Conservation (phyloP, 108 stramenopile species). For the Chaetoceros tenuissimus region DNA sequence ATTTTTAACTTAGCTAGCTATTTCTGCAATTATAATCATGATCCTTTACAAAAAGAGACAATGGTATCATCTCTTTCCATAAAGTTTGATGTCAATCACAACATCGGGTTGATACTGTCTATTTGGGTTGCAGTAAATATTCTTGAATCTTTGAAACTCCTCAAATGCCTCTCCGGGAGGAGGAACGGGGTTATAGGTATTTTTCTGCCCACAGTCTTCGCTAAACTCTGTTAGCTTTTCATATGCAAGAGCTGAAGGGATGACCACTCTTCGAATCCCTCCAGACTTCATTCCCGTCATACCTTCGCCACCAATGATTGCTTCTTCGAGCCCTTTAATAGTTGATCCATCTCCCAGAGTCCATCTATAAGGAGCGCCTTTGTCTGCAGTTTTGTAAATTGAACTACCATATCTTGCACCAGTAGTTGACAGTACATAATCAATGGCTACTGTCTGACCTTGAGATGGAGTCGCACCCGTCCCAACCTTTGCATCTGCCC, state of each 20-base stretch:
- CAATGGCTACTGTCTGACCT: conserved; percentile 45
- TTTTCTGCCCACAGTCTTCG: conserved; percentile 38
- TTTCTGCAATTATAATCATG: background rate
- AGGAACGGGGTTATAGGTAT: conserved; percentile 51
- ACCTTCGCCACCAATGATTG: conserved; percentile 35
- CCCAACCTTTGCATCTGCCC: conserved; percentile 58
- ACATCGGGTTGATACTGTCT: conserved; percentile 67
- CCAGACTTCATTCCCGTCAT: conserved; percentile 42
- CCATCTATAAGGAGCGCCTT: conserved; percentile 55
- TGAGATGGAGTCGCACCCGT: conserved; percentile 15
- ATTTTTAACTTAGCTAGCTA: background rate
- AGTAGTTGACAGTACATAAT: conserved; percentile 67
- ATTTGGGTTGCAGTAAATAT: conserved; percentile 69
- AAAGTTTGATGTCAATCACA: conserved; percentile 65
- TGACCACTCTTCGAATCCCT: conserved; percentile 53
- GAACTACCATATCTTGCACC: conserved; percentile 64
- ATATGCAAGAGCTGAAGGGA: conserved; percentile 48
- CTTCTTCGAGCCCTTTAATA: conserved; percentile 55
- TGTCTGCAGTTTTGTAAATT: conserved; percentile 49
- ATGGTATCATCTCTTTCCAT: conserved; percentile 27
- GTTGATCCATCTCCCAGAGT: conserved; percentile 51
- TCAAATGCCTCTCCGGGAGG: conserved; percentile 33
- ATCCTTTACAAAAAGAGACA: background rate
- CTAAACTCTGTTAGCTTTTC: conserved; percentile 20
- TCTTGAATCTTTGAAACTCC: conserved; percentile 68